Base-by-base conservation (phyloP, 371 early-diverging fungal species). In the Paraphysoderma sedebokerense region DNA sequence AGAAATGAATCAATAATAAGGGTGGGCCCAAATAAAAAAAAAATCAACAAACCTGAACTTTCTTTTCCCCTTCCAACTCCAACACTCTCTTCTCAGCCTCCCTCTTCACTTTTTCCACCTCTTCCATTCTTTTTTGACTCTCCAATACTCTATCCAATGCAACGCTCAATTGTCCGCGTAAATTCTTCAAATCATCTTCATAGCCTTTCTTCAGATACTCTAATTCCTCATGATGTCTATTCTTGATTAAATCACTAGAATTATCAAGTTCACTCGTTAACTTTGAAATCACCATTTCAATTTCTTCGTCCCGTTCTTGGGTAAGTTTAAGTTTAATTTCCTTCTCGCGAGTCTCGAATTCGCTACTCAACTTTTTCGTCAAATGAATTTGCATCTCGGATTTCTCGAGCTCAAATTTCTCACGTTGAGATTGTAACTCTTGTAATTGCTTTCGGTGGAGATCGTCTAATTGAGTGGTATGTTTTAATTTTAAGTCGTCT, bases 221-320 rank as follows among this genome's bases (percentile, higher is more conserved):
- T 8, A 70, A 50, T 41, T 68, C 67, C 42, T 56, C 50, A 13
- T 66, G 61, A 40, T 67, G 59, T 45, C 57, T 36, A 27, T 57
- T 45, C 12, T 53, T 48, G 11, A 50, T 58, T 27, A 66, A 65
- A 29, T 55, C 53, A 9, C 61, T 50, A 23, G 35, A 54, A 2
- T 56, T 58, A 44, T 46, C 55, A 5, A 58, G 58, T 45, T 70
- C 71, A 36, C 51, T 50, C 47, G 68, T 68, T 11, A 70, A 42
- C 20, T 67, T 60, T 46, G 56, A 53, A 11, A 70, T 57, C 6
- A 70, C 55, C 52, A 59, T 49, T 44, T 70, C 71, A 13, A 70
- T 52, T 49, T 70, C 71, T 11, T 57, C 59, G 46, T 70, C 71
- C 5, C 71, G 53, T 46, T 70, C 67, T 23, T 57, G 33, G 19